phyloP scores from a whole-genome alignment of 257 asterid species.

The Fraxinus excelsior region DNA sequence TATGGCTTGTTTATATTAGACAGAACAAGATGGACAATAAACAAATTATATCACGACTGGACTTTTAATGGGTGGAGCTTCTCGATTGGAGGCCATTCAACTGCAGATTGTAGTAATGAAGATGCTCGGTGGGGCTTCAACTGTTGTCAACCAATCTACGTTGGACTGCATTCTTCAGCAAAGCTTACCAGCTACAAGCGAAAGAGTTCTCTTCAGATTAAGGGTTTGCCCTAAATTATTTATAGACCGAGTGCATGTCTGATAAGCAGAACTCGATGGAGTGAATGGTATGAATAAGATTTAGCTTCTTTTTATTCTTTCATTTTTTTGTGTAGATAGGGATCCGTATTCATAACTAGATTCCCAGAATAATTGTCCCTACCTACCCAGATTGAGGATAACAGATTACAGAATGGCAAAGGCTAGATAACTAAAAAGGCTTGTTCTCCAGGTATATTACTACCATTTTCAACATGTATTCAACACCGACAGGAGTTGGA shows the following conservation, averaged over 20 bases:
- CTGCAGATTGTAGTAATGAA: slow-evolving; percentile 85
- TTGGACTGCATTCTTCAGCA: slow-evolving; percentile 93
- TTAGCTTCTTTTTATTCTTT: too few species aligned
- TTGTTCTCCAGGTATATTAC: too few species aligned
- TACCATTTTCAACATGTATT: too few species aligned
- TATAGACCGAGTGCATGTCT: background rate
- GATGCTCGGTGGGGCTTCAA: slow-evolving; percentile 84
- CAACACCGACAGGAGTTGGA: background rate
- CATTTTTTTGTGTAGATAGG: too few species aligned
- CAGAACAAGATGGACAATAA: too few species aligned
- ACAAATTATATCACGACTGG: slow-evolving; percentile 55
- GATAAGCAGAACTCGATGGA: background rate
- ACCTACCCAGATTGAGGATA: too few species aligned
- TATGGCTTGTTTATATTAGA: too few species aligned
- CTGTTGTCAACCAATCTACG: slow-evolving; percentile 73
- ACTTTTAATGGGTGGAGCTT: slow-evolving; percentile 94
- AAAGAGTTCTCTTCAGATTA: slow-evolving; percentile 54
- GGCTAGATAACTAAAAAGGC: too few species aligned
- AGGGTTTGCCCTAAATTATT: slow-evolving; percentile 21
- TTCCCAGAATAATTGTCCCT: too few species aligned
- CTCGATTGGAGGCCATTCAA: slow-evolving; percentile 85
- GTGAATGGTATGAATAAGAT: too few species aligned
- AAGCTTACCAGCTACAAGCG: slow-evolving; percentile 71
- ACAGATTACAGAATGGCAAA: too few species aligned
- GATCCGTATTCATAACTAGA: too few species aligned